phyloP scores from a whole-genome alignment of 441 rosid species.

The Bocquillonia castaneifolia region DNA sequence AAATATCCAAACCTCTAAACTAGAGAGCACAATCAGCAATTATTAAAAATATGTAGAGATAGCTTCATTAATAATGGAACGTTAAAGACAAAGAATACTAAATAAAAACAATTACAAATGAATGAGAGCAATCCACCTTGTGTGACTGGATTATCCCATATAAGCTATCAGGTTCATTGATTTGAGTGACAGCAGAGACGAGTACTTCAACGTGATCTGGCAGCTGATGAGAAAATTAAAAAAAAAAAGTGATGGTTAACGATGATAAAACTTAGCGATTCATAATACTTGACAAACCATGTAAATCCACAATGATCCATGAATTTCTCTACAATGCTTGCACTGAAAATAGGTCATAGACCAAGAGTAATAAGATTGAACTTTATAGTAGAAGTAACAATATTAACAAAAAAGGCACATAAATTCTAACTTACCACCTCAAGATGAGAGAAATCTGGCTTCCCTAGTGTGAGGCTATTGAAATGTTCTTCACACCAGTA shows the following conservation, averaged over 20 bases:
- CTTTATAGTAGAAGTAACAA: background rate
- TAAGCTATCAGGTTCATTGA: constrained; percentile 94
- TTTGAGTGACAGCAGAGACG: constrained; percentile 79
- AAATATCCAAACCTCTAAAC: too few relatives aligned
- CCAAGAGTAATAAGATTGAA: background rate
- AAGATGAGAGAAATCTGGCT: constrained; percentile 80
- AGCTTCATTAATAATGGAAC: too few relatives aligned
- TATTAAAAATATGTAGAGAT: too few relatives aligned
- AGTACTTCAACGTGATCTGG: constrained; percentile 80
- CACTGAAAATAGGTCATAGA: background rate
- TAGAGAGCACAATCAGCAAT: too few relatives aligned
- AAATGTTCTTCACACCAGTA: constrained; percentile 96
- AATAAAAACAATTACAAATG: constrained; percentile 10
- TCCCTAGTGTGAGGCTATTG: constrained; percentile 66
- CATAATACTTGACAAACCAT: background rate
- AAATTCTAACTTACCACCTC: constrained; percentile 58
- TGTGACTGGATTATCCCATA: constrained; percentile 91
- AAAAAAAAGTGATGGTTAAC: constrained; percentile 1
- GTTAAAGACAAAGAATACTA: too few relatives aligned
- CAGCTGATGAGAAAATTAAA: constrained; percentile 41
- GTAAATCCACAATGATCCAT: background rate
- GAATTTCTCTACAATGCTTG: constrained; percentile 1
- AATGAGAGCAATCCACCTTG: constrained; percentile 47
- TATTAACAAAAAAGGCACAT: background rate
- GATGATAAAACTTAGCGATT: constrained; percentile 10